Base-by-base conservation (phyloP, 176 grass and related monocot genomes). In the Triticum monococcum region DNA sequence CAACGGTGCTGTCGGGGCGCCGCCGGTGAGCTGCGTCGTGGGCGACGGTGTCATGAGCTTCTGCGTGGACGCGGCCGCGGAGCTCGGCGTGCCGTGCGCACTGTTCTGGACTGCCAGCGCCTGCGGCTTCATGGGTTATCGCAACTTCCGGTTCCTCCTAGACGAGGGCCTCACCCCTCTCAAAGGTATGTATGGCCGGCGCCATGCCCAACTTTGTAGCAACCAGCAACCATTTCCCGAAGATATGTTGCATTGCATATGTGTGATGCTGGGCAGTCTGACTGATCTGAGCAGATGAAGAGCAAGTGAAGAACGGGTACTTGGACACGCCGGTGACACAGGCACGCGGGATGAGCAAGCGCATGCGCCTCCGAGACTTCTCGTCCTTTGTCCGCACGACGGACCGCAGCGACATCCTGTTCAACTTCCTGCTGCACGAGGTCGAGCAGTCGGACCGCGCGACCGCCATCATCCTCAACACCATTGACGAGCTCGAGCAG, bases 61-160 rank as follows among this genome's bases (percentile, higher is more conserved):
- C 20, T 20, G 17, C 7, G 5, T 89, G 12, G 87, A 92, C 78
- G 87, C 85, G 0, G 91, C 91, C 0, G 13, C n/a, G 22, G 71
- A 87, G 24, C 0, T 78, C 23, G 81, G 76, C 22, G 79, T 89
- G 38, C 84, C 91, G 3, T 82, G 80, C 50, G 81, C 28, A n/a
- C 31, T 86, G 10, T 86, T 90, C 79, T 90, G 84, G 89, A 90
- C 89, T 0, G 89, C 89, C 56, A 89, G 87, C 52, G 80, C 87
- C 5, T 87, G 68, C 37, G 81, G 85, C 3, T 92, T 45, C 87
- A 92, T 87, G 87, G 91, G 87, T 50, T 87, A 52, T 74, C 91
- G 87, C 43, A 73, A 92, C 75, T 87, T 70, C 48, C 61, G 24
- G 2, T 28, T 74, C 13, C n/a, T 74, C 71, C 41, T 46, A 24